Conservation (phyloP, 2,329 filamentous ascomycete genomes). For the Aureobasidium leucospermi region DNA sequence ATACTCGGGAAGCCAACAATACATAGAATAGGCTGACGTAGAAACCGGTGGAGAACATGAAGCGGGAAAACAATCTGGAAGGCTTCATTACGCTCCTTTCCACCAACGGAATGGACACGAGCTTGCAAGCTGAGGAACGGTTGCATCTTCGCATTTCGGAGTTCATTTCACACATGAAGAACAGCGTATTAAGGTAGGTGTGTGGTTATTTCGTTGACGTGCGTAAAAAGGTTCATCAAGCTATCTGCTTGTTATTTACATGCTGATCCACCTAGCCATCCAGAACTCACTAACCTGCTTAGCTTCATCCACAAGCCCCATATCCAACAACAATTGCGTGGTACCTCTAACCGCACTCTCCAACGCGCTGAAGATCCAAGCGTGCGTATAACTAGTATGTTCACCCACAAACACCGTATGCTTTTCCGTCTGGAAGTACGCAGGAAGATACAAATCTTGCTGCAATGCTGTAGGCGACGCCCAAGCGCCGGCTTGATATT, state of each 20-base stretch:
- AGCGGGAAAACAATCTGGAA: too few relatives aligned
- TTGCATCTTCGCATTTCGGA: too few relatives aligned
- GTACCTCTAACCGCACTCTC: conserved; percentile 61
- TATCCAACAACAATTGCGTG: conserved; percentile 54
- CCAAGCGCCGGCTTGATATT: conserved; percentile 57
- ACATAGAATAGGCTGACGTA: too few relatives aligned
- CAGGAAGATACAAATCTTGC: conserved; percentile 62
- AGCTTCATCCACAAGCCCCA: conserved; percentile 63
- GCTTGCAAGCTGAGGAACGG: too few relatives aligned
- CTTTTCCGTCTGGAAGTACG: conserved; percentile 64
- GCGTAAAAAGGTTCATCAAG: neutral
- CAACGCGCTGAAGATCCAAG: conserved; percentile 61
- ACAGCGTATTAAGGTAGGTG: too few relatives aligned
- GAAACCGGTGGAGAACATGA: too few relatives aligned
- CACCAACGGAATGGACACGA: too few relatives aligned
- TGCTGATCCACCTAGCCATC: conserved; percentile 60
- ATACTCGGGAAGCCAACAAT: too few relatives aligned
- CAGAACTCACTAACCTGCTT: conserved; percentile 57
- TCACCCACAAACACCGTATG: conserved; percentile 57
- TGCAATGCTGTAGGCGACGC: conserved; percentile 53
- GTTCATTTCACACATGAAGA: too few relatives aligned
- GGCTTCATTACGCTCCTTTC: too few relatives aligned
- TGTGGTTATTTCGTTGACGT: too few relatives aligned
- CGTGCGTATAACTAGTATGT: conserved; percentile 53
- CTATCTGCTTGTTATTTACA: neutral